These are phyloP conservation scores for Moesziomyces parantarcticus DNA, from an alignment of 1,284 basidiomycete genomes.

Conservation along the genomic window DNA sequence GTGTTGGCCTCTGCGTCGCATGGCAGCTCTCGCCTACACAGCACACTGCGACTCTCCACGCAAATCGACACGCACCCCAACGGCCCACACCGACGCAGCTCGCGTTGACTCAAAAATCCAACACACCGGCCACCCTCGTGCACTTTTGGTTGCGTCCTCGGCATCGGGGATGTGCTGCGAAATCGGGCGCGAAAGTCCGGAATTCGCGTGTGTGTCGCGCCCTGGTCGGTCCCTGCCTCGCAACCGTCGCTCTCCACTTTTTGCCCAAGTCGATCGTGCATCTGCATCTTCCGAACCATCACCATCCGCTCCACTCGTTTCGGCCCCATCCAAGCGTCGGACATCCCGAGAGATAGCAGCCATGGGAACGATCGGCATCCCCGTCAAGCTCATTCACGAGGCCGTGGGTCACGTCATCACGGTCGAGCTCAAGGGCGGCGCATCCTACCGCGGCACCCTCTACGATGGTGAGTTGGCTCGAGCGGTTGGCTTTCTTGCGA, in stretches of 20 bases:
- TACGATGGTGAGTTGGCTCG: conserved; percentile 74
- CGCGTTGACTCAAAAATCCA: conserved; percentile 19
- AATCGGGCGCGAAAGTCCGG: conserved; percentile 14
- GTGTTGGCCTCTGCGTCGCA: no score
- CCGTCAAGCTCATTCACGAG: conserved; percentile 69
- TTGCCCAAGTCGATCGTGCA: not conserved
- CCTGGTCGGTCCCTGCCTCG: conserved; percentile 1
- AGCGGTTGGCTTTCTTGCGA: no score
- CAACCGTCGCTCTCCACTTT: conserved; percentile 2
- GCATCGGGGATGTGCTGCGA: not conserved
- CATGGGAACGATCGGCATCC: conserved; percentile 67
- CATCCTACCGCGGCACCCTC: conserved; percentile 95
- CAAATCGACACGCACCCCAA: no score
- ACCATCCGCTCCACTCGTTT: not conserved
- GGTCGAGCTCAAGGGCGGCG: conserved; percentile 96
- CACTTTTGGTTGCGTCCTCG: no score
- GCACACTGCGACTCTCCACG: no score
- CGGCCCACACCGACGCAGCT: no score
- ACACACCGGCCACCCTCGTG: conserved; percentile 1
- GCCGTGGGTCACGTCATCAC: conserved; percentile 94
- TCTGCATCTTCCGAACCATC: not conserved
- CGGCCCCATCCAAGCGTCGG: not conserved
- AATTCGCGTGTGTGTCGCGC: conserved; percentile 20
- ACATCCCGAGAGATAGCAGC: conserved; percentile 1
- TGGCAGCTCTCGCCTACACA: no score